Evolutionary conservation across 441 rosid genomes (phyloP), one percentile per base, ranked within the genome.

Genomic region (Biscutella auriculata): DNA sequence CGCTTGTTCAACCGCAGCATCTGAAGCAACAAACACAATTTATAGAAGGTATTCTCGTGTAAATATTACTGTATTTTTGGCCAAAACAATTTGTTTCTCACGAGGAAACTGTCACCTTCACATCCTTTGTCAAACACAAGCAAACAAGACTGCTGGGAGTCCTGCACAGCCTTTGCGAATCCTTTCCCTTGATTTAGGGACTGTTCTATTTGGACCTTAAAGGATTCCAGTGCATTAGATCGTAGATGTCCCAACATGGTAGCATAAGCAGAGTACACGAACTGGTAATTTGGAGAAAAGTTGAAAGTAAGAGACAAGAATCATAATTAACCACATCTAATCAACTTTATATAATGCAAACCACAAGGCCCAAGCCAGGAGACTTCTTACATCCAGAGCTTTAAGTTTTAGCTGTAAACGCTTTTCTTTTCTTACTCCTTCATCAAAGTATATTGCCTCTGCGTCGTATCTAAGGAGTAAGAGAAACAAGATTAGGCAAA

Each of bases 381-480:
- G 28, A 16, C 41, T 53, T 16, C 79, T 66, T 77, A 87, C 95
- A 75, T 81, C 84, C 66, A 87, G 71, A 46, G 86, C 84, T 79
- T 79, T 78, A 50, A 69, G 60, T 66, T 81, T 81, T 60, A 91
- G 45, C 36, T 76, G 70, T 62, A 73, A 51, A 59, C 77, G 69
- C 70, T 77, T 86, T 9, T 71, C 79, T 56, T 77, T 73, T 74
- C 91, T 77, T 39, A 91, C 87, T 72, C 78, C 80, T 68, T 88
- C 86, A 41, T 88, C 91, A 41, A 82, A 91, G 77, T 83, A 83
- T 44, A 71, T 65, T 41, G 92, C 76, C 78, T 85, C 93, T 52
- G 4, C 58, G 36, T 91, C 87, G 52, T 91, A 87, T 53, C 97
- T 85, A 55, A 45, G 43, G 27, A 60, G 65, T 26, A 8, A 12